Percentiles rank a stretch among this genome's conserved stretches.
phyloP scores from a whole-genome alignment of 257 asterid genomes.

The Knoxia roxburghii region DNA sequence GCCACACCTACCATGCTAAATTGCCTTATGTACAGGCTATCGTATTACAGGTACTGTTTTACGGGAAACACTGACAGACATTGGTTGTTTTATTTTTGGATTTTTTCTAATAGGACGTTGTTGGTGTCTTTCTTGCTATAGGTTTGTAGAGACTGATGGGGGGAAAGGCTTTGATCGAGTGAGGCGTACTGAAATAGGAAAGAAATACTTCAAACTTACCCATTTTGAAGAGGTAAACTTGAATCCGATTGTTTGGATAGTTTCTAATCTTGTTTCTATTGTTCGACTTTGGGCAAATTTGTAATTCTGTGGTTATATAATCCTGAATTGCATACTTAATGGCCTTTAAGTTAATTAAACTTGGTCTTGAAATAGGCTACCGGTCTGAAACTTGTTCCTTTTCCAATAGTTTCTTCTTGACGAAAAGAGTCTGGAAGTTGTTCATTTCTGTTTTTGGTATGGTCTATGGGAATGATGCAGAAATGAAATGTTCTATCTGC shows the following conservation, averaged over 20 bases:
- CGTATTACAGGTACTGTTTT: slow-evolving; percentile 74
- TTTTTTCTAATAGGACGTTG: slow-evolving; percentile 1
- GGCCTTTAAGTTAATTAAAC: neutral
- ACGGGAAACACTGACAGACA: slow-evolving; percentile 7
- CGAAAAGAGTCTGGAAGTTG: neutral
- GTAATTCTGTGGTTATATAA: neutral
- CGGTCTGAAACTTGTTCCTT: neutral
- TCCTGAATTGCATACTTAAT: neutral
- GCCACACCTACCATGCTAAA: slow-evolving; percentile 99
- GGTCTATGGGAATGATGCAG: neutral
- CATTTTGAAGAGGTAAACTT: slow-evolving; percentile 88
- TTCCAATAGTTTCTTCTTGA: too few relatives aligned
- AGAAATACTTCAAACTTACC: slow-evolving; percentile 80
- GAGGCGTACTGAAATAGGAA: slow-evolving; percentile 95
- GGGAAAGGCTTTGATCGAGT: slow-evolving; percentile 94
- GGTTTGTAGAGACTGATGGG: slow-evolving; percentile 97
- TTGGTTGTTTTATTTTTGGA: neutral
- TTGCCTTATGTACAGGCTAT: slow-evolving; percentile 95
- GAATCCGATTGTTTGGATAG: neutral
- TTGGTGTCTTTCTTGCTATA: slow-evolving; percentile 27
- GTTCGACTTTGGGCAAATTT: neutral
- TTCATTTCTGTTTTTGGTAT: neutral
- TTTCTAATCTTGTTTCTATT: neutral
- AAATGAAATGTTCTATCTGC: neutral
- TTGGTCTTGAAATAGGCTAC: neutral